These are phyloP conservation scores for Hymenoscyphus occultus DNA, from an alignment of 2,329 filamentous ascomycete species.

Conservation along the genomic window DNA sequence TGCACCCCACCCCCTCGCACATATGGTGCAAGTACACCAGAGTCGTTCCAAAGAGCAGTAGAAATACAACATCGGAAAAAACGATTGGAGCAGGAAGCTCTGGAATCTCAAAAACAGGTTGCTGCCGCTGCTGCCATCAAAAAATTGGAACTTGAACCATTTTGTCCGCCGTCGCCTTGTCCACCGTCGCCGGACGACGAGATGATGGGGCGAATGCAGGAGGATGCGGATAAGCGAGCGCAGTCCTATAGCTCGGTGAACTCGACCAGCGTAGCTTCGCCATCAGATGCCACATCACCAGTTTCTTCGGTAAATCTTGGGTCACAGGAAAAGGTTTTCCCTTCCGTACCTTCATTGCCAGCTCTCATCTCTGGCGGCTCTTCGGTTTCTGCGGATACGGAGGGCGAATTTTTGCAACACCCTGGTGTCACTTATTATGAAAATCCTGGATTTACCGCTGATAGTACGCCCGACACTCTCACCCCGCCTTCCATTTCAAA, in stretches of 20 bases:
- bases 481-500: conserved; percentile 32
- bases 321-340: conserved; percentile 43
- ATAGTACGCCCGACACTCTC: conserved; percentile 31
- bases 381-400: conserved; percentile 60
- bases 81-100: conserved; percentile 38
- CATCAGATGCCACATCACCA: conserved; percentile 30
- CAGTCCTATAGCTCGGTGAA: conserved; percentile 35
- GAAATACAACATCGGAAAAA: conserved; percentile 35
- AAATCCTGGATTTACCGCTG: conserved; percentile 18
- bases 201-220: conserved; percentile 30
- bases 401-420: conserved; percentile 55
- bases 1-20: conserved; percentile 37
- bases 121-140: conserved; percentile 12
- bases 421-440: conserved; percentile 41
- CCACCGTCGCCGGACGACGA: conserved; percentile 48
- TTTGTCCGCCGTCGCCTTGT: conserved; percentile 35
- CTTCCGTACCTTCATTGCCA: conserved; percentile 62
- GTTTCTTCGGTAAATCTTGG: conserved; percentile 47
- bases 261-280: conserved; percentile 30
- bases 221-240: conserved; percentile 26
- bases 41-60: conserved; percentile 41
- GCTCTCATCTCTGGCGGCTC: conserved; percentile 62
- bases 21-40: conserved; percentile 41
- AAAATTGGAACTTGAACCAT: conserved; percentile 32
- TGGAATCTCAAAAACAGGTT: conserved; percentile 34